Conservation (phyloP, 495 filamentous ascomycete genomes). For the Neurospora terricola region DNA sequence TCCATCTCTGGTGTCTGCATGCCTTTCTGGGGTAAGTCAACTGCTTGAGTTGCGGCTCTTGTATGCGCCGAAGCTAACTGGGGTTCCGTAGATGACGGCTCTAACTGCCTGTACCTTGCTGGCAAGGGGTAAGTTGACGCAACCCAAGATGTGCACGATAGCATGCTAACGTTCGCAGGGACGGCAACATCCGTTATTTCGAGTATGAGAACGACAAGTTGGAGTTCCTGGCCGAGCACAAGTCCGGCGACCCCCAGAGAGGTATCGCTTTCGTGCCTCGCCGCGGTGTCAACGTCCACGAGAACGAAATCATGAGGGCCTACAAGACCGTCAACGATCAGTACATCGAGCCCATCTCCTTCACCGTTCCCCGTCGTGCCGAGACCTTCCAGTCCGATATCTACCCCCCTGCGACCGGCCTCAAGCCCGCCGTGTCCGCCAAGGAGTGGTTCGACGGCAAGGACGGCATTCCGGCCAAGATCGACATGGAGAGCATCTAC, state of each 20-base stretch:
- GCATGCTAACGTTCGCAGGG: constrained; percentile 40
- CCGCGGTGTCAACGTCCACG: constrained; percentile 88
- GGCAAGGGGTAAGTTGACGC: constrained; percentile 75
- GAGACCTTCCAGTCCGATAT: constrained; percentile 98
- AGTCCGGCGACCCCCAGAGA: constrained; percentile 86
- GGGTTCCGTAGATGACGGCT: constrained; percentile 57
- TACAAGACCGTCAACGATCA: constrained; percentile 94
- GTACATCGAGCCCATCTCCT: constrained; percentile 94
- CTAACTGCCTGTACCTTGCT: constrained; percentile 84
- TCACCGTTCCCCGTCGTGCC: constrained; percentile 90
- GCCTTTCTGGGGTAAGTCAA: constrained; percentile 79
- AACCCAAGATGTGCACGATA: not conserved
- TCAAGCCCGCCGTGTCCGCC: constrained; percentile 68
- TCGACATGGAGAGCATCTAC: constrained; percentile 85
- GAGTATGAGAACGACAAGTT: constrained; percentile 97
- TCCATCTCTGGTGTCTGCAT: constrained; percentile 96
- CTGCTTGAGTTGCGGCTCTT: not conserved
- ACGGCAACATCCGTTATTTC: constrained; percentile 97
- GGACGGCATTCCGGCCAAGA: constrained; percentile 73
- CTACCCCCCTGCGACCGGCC: constrained; percentile 71
- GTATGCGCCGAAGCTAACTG: constrained; percentile 18
- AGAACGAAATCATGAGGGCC: constrained; percentile 90
- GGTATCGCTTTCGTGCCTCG: constrained; percentile 93
- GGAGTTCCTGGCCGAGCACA: constrained; percentile 91
- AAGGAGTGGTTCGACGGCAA: constrained; percentile 82